Evolutionary conservation across 2,329 filamentous ascomycete genomes (phyloP).

Genomic region (Colletotrichum eleusines): DNA sequence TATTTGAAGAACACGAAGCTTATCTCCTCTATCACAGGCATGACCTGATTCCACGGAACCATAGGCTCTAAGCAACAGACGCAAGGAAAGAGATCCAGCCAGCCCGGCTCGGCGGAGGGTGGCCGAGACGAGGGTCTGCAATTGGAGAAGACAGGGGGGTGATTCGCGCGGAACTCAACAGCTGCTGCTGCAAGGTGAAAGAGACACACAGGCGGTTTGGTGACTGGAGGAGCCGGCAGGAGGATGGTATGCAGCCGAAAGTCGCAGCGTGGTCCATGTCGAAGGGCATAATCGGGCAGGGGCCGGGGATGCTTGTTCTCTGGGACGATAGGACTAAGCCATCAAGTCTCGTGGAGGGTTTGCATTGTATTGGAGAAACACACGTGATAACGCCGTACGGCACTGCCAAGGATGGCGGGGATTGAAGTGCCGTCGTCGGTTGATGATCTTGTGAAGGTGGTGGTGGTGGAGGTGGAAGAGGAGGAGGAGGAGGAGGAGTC

Average conservation of each 20-base stretch:
- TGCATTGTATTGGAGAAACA: background rate
- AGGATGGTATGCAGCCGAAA: constrained; percentile 31
- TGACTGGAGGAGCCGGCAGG: constrained; percentile 18
- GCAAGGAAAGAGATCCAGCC: too few relatives aligned
- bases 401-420: background rate
- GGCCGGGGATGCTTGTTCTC: constrained; percentile 12
- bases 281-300: constrained; percentile 12
- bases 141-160: constrained; percentile 39
- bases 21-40: too few relatives aligned
- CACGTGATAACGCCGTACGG: background rate
- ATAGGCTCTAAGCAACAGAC: background rate
- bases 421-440: background rate
- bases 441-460: background rate
- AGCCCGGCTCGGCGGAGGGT: constrained; percentile 32
- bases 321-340: background rate
- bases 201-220: background rate
- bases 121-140: constrained; percentile 25
- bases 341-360: background rate
- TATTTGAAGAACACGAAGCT: background rate
- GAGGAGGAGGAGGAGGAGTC: background rate
- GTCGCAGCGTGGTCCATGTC: constrained; percentile 23
- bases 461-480: too few relatives aligned
- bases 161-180: constrained; percentile 41
- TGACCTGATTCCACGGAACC: background rate
- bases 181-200: background rate